Base-by-base conservation (phyloP, 441 rosid genomes). In the Populus hybrid region DNA sequence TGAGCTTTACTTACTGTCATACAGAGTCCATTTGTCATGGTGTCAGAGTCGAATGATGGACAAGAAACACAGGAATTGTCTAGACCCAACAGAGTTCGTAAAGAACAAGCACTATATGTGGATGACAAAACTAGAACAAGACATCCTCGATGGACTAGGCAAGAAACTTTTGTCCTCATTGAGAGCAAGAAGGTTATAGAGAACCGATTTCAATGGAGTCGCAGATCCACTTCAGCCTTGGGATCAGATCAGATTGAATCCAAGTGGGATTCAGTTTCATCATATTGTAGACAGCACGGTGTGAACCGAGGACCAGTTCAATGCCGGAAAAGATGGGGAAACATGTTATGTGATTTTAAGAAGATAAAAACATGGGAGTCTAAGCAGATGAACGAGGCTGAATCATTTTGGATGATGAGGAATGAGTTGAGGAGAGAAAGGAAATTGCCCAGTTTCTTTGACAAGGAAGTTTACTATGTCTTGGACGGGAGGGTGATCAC, bases 261-360 rank as follows among this genome's bases (percentile, higher is more conserved):
- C 3, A 93, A 93, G 79, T 93, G 98, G 98, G 92, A 94, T 0
- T 87, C 92, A 32, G 87, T 93, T 10, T 93, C 98, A 2, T 89
- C 95, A 4, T 90, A 93, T 77, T 93, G 97, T 64, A 87, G 84
- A 26, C 84, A 90, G 50, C 94, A 90, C 79, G 97, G 95, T 1
- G 98, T 92, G 72, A 90, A 90, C 83, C 86, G 98, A 20, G 97
- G 92, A 0, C 97, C 98, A 9, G 87, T 89, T 35, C 98, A 93
- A 92, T 93, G 98, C 83, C 92, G 94, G 76, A 93, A 90, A 82
- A 81, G 95, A 72, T 93, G 97, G 97, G 90, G 95, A 75, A 93
- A 93, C 81, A 82, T 93, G 68, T 84, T 94, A 36, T 90, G 97
- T 40, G 98, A 93, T 78, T 92, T 80, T 67, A 90, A 89, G 88